Evolutionary conservation across 2,329 filamentous ascomycete genomes (phyloP), one percentile per base, ranked within the genome.

Genomic region (Arachnomyces sp.): DNA sequence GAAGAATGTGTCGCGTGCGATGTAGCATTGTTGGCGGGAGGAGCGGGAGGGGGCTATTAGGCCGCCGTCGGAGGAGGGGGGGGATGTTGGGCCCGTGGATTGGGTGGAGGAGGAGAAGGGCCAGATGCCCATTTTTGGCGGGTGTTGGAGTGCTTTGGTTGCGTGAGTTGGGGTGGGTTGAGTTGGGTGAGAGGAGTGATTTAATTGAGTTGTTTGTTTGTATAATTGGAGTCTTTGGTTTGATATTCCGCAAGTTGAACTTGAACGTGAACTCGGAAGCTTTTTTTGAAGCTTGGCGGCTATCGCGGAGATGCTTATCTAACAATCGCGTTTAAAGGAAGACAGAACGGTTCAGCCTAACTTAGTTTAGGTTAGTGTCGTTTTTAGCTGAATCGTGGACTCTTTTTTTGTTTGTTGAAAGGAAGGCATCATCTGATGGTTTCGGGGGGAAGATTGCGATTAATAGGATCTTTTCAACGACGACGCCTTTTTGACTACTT

Each of bases 1-100:
- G 64, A 94, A 96, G 73, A 92, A 96, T 47, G 67, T 66, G 67
- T 98, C 92, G 51, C 92, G 80, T 34, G 84, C 81, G 55, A 87
- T 83, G 84, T 90, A 98, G 77, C 92, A 98, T 57, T 76, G 72
- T 54, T 79, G 73, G 56, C 92, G 82, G 62, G 89, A 84, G 48
- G 74, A 77, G 49, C 90, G 82, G 58, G 86, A 84, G n/a, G 92
- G 92, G 4, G 89, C 87, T 54, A 89, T 76, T 52, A 73, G 79
- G 47, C 77, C 77, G 50, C 75, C 76, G 53, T 79, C 75, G 42
- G 68, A 58, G 44, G 71, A 49, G 47, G 53, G 56, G 44, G 52
- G 55, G 52, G 71, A 56, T 55, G 65, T 58, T 48, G 72, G 57
- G 47, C 70, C 56, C 52, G 70, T 48, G 12, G 54, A 48, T 12